Evolutionary conservation across 2,329 filamentous ascomycete species (phyloP), one percentile per base, ranked within the genome.

Genomic region (Amylocarpus encephaloides): DNA sequence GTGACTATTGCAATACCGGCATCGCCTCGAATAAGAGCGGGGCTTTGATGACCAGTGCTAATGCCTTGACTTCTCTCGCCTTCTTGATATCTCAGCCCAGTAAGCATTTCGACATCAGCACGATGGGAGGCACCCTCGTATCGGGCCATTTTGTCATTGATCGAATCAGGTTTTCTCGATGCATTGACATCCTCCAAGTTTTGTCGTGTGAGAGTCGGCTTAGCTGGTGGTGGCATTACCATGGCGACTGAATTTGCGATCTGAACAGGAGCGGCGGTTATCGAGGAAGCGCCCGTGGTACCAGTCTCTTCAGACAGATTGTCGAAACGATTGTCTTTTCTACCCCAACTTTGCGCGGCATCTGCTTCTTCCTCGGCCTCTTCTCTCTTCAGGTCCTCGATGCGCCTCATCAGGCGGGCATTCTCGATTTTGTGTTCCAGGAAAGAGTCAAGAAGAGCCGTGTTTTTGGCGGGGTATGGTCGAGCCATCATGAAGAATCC

Each of bases 351-450:
- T 54, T 75, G 74, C 51, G 82, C 78, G 46, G 81, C 78, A 50
- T 82, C 79, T 52, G 86, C 85, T 13, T 77, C 76, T 53, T 94
- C 91, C 48, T 91, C 87, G 50, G 85, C 82, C 67, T 96, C 92
- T 67, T 96, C 92, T 54, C 80, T 78, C 59, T 87, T 88, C 48
- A 96, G 73, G 68, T 94, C 89, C 15, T 85, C 83, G 54, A 97
- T 95, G 39, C 88, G 82, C 60, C 88, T 86, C 62, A 82, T 83
- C 43, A 97, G 70, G 4, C 91, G 81, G 71, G 95, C 90, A 62
- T 96, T 95, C 67, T 96, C 92, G 48, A 95, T 92, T 69, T 96
- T 96, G 71, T 96, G 91, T 67, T 97, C 92, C 26, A 97, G 75
- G 62, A 96, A 96, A 0, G 90, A 94, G 69, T 97, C 91, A 16